Evolutionary conservation across 495 filamentous ascomycete species (phyloP).

Genomic region (Aspergillus diversus): DNA sequence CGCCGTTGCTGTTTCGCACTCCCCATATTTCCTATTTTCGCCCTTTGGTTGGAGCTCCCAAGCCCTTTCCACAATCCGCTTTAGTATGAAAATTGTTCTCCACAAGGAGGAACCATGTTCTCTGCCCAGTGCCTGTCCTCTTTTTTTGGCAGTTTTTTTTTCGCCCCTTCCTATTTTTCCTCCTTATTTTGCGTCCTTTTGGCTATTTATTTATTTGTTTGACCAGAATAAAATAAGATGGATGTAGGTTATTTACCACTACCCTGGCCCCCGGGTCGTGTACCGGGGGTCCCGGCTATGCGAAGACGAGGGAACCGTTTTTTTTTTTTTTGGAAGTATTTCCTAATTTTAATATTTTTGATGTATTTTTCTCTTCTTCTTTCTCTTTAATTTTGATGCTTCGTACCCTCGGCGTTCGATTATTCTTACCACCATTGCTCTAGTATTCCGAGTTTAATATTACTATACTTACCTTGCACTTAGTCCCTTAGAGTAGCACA

Average conservation of each 20-base stretch:
- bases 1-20: slow-evolving; percentile 29
- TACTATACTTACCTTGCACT: not conserved
- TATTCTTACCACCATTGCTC: not conserved
- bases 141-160: slow-evolving; percentile 3
- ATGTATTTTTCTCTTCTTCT: not conserved
- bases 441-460: not conserved
- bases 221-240: not conserved
- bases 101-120: slow-evolving; percentile 33
- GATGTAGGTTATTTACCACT: not conserved
- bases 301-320: slow-evolving; percentile 1
- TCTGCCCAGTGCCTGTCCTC: not conserved
- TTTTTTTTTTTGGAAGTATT: slow-evolving; percentile 20
- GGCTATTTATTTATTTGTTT: not conserved
- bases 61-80: slow-evolving; percentile 21
- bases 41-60: slow-evolving; percentile 24
- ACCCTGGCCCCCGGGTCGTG: slow-evolving; percentile 17
- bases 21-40: slow-evolving; percentile 22
- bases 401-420: not conserved
- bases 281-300: slow-evolving; percentile 25
- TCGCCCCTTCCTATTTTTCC: not conserved
- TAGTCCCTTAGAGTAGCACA: too few relatives aligned
- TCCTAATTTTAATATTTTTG: slow-evolving; percentile 5
- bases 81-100: slow-evolving; percentile 22
- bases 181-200: not conserved
- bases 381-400: not conserved